Evolutionary conservation across 768 basidiomycete genomes (phyloP), one percentile per base, ranked within the genome.

Genomic region (Amanita muscaria): DNA sequence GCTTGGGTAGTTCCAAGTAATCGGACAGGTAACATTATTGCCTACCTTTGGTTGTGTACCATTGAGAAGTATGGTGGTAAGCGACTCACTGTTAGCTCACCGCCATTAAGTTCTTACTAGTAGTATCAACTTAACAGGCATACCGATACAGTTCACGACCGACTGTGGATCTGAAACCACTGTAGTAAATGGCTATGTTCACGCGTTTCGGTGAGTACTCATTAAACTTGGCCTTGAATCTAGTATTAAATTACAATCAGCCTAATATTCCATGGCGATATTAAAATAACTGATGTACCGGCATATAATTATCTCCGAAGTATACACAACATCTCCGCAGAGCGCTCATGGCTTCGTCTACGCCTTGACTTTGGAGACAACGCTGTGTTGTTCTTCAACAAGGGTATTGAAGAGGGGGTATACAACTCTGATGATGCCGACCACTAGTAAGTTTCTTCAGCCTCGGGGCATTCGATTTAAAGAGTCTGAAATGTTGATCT

Each of bases 1-100:
- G 19, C 58, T 8, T 59, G 59, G 56, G 61, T 63, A 16, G 53
- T 64, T 7, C 65, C 60, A 4, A 62, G 53, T 35, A 67, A 67
- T 42, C 44, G 55, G 2, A 14, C 55, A 2, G 49, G 49, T 15
- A 41, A 37, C 4, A 47, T 50, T 0, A 51, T 66, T 38, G 59
- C 52, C 31, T 64, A 62, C 35, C 19, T 62, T 1, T 65, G 53
- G 33, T 48, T 65, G 1, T 27, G 23, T 3, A 39, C 59, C 11
- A 49, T 63, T 14, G 42, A 58, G 21, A 47, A 53, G 15, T 36
- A 41, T 37, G 56, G 55, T 38, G 59, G 58, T 61, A 46, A 16
- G 49, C 45, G n/a, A n/a, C n/a, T n/a, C n/a, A n/a, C 19, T 42
- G 4, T 18, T 30, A 37, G 25, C n/a, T 47, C 10, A 24, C n/a